These are phyloP conservation scores for Sarocladiaceae sp. DNA, from an alignment of 2,329 filamentous ascomycete species.

Conservation along the genomic window DNA sequence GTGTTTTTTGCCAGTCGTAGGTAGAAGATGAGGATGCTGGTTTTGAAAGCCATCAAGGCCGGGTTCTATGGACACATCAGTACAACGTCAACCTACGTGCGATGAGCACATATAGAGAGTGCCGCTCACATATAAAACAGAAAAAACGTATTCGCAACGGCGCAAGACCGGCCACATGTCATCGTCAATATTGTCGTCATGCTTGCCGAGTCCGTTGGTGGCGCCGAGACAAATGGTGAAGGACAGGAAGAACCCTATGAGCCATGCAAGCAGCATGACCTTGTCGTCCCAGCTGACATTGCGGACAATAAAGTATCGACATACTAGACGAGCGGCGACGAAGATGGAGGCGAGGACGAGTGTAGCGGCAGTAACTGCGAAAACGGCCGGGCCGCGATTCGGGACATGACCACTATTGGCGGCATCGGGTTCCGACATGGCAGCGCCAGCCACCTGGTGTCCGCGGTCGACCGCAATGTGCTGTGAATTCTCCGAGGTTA, in stretches of 20 bases:
- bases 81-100: neutral
- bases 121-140: slow-evolving; percentile 55
- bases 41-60: slow-evolving; percentile 85
- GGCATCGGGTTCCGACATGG: slow-evolving; percentile 3
- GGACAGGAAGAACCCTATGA: slow-evolving; percentile 62
- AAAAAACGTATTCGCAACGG: slow-evolving; percentile 59
- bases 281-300: slow-evolving; percentile 74
- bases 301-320: slow-evolving; percentile 68
- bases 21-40: slow-evolving; percentile 89
- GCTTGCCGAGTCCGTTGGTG: slow-evolving; percentile 61
- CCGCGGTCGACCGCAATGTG: too few relatives aligned
- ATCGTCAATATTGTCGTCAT: slow-evolving; percentile 55
- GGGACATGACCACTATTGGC: slow-evolving; percentile 21
- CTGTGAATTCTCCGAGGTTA: too few relatives aligned
- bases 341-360: slow-evolving; percentile 69
- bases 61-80: slow-evolving; percentile 60
- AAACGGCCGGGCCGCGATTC: slow-evolving; percentile 56
- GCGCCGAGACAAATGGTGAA: slow-evolving; percentile 63
- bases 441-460: neutral
- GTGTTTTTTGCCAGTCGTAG: slow-evolving; percentile 75
- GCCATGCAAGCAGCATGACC: slow-evolving; percentile 76
- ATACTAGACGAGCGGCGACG: slow-evolving; percentile 69
- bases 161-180: slow-evolving; percentile 49
- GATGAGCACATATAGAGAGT: neutral
- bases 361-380: slow-evolving; percentile 66